These are phyloP conservation scores for Pyrenula massariospora DNA, from an alignment of 495 filamentous ascomycete genomes.

Conservation along the genomic window DNA sequence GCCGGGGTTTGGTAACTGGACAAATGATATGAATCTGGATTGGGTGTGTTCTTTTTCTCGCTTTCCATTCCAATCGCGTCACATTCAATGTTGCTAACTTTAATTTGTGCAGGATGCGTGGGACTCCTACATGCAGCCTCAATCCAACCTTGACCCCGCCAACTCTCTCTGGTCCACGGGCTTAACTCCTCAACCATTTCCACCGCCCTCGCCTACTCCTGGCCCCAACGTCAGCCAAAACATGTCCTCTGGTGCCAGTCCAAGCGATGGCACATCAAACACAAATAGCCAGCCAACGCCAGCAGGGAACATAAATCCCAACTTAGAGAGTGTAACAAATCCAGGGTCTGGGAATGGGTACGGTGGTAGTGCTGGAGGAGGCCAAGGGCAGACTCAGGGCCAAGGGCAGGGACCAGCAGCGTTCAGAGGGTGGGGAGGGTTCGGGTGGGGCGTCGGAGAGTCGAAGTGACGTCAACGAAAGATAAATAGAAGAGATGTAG, in stretches of 20 bases:
- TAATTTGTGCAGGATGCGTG: constrained; percentile 37
- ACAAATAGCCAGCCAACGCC: neutral
- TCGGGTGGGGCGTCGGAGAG: neutral
- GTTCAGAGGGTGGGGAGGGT: neutral
- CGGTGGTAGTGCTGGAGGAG: neutral
- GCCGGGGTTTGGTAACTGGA: constrained; percentile 36
- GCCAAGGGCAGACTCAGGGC: too few relatives aligned
- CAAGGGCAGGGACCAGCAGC: too few relatives aligned
- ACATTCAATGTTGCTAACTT: neutral
- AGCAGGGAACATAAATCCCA: neutral
- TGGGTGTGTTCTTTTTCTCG: constrained; percentile 54
- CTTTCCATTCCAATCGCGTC: too few relatives aligned
- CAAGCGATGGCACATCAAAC: neutral
- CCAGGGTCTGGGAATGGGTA: neutral
- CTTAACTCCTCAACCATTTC: constrained; percentile 43
- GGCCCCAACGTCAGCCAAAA: neutral
- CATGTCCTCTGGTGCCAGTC: neutral
- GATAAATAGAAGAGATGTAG: too few relatives aligned
- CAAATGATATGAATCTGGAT: constrained; percentile 58
- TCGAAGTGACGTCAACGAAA: neutral
- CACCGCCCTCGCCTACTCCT: constrained; percentile 44
- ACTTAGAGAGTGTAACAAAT: neutral
- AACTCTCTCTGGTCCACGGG: constrained; percentile 35
- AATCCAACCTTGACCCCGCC: constrained; percentile 27
- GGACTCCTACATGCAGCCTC: constrained; percentile 42